Evolutionary conservation across 768 basidiomycete species (phyloP).

Genomic region (Panaeolus cyanescens): DNA sequence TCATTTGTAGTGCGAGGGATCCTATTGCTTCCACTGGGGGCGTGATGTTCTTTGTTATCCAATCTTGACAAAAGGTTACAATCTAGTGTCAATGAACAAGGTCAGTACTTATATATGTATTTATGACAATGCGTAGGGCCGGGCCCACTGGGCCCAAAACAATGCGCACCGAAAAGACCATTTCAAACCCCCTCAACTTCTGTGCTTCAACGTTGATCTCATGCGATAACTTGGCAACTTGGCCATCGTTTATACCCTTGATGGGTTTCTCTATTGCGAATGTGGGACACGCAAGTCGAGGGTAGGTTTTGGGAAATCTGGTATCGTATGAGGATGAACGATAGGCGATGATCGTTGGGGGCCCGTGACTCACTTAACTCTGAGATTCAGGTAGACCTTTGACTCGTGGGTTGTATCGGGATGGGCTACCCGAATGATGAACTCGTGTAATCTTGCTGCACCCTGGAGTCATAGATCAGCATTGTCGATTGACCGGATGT

Average conservation of each 20-base stretch:
- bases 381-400: conserved; percentile 66
- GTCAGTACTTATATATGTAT: not conserved
- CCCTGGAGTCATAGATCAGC: conserved; percentile 42
- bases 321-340: conserved; percentile 4
- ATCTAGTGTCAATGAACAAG: conserved; percentile 43
- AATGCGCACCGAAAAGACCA: conserved; percentile 71
- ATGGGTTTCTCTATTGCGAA: conserved; percentile 71
- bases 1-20: conserved; percentile 82
- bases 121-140: not conserved
- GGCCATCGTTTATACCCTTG: conserved; percentile 57
- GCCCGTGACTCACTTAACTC: conserved; percentile 58
- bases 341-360: conserved; percentile 1
- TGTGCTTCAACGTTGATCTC: conserved; percentile 68
- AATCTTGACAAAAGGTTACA: conserved; percentile 68
- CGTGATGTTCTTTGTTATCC: conserved; percentile 59
- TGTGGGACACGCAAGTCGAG: conserved; percentile 65
- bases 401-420: conserved; percentile 56
- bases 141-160: not conserved
- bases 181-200: conserved; percentile 65
- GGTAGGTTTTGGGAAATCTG: conserved; percentile 85
- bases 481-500: not conserved
- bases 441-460: conserved; percentile 71
- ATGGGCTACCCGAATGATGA: conserved; percentile 71
- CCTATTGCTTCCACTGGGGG: conserved; percentile 62
- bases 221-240: conserved; percentile 57